Base-by-base conservation (phyloP, 2,329 filamentous ascomycete genomes). In the Apiospora aurea region DNA sequence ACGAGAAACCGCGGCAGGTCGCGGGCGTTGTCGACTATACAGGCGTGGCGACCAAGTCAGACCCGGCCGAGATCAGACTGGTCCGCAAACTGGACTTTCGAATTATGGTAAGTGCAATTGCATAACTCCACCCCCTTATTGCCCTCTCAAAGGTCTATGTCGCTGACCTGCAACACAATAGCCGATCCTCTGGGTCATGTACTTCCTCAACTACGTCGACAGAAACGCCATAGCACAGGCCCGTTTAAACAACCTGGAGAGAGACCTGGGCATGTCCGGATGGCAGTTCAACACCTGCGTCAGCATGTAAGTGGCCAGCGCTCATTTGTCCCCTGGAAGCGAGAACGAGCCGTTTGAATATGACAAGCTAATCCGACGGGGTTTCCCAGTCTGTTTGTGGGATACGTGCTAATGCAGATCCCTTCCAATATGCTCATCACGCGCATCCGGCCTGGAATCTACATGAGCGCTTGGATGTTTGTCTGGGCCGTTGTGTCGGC, bases 211-310 rank as follows among this genome's bases (percentile, higher is more conserved):
- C 72, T 80, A 79, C 66, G 76, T 82, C 16, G 80, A 81, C 70
- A 76, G 81, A 38, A 81, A 80, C 72, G 86, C 88, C 72, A 88
- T 89, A 72, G 86, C 87, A 11, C 85, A 77, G 34, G 85, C 81
- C 4, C 77, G 79, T 69, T 76, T 87, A 51, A 82, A 82, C 5
- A 81, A 83, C 21, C 77, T 87, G 43, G 79, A 82, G 47, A 76
- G 80, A 5, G 84, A 86, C 61, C 75, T 86, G 46, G 74, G 77
- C 11, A 73, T 85, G 46, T 76, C 78, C 1, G 80, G 80, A 13
- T 77, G 78, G 41, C 79, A 85, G 72, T 85, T 83, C 71, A 76
- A 84, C 75, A 80, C 79, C 7, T 75, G 75, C 29, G 76, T 81
- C 69, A 80, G 77, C 41, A 79, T 81, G 67, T 76, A 80, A 38